phyloP scores from a whole-genome alignment of 192 early-diverging fungal species.

The Phycomyces nitens region DNA sequence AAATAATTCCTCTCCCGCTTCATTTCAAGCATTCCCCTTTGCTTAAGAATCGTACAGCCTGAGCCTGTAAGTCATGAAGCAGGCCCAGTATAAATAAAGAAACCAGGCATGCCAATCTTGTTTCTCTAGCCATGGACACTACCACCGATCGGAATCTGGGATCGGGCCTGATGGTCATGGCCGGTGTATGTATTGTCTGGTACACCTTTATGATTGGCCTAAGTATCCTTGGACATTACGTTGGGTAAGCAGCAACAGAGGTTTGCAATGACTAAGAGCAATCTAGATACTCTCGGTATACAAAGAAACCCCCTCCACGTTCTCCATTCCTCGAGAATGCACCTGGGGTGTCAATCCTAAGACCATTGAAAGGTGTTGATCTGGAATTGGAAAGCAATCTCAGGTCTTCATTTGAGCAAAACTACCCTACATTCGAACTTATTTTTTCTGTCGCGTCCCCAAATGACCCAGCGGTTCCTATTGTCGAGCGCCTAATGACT shows the following conservation, averaged over 20 bases:
- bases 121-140: not conserved
- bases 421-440: constrained; percentile 86
- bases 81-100: no score
- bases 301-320: constrained; percentile 20
- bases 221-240: constrained; percentile 30
- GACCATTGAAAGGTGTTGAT: constrained; percentile 93
- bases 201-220: constrained; percentile 31
- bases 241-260: constrained; percentile 16
- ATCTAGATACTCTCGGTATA: constrained; percentile 18
- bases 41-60: no score
- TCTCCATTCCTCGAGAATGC: constrained; percentile 41
- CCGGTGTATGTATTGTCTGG: constrained; percentile 18
- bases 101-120: no score
- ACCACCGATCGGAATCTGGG: not conserved
- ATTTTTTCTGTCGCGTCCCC: constrained; percentile 83
- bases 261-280: not conserved
- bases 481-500: constrained; percentile 67
- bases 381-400: constrained; percentile 78
- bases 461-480: constrained; percentile 76
- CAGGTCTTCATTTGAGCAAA: constrained; percentile 79
- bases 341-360: constrained; percentile 87
- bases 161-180: not conserved
- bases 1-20: not conserved
- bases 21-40: not conserved
- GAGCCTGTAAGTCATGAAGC: no score